A percentile compares a stretch with the other conserved stretches of the same genome.
These are phyloP conservation scores for Aspergillus oerlinghausenensis DNA, from an alignment of 2,329 filamentous ascomycete species.

Conservation along the genomic window DNA sequence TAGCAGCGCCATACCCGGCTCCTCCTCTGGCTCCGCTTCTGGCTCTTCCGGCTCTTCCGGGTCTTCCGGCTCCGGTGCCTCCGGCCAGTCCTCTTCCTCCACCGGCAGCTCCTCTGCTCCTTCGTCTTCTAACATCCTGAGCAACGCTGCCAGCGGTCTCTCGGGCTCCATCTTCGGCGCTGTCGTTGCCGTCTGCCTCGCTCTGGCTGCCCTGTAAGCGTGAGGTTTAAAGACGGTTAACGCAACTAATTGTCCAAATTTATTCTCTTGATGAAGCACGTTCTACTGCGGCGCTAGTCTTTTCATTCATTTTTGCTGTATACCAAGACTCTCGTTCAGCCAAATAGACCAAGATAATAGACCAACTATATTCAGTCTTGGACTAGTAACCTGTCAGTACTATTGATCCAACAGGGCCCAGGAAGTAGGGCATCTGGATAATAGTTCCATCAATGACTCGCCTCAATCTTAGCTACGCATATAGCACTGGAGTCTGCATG, in stretches of 20 bases:
- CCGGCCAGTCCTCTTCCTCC: conserved; percentile 1
- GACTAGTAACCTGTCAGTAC: neutral
- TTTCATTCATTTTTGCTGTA: neutral
- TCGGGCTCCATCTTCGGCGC: conserved; percentile 49
- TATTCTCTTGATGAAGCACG: neutral
- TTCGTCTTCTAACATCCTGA: conserved; percentile 6
- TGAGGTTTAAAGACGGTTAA: neutral
- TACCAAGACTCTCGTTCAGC: neutral
- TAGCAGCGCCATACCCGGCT: conserved; percentile 15
- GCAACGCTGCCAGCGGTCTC: conserved; percentile 9
- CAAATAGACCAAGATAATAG: neutral
- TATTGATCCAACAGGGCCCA: neutral
- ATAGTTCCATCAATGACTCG: neutral
- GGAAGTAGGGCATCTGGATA: neutral
- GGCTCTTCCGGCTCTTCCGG: conserved; percentile 6
- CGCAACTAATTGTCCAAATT: neutral
- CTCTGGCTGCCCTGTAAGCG: conserved; percentile 37
- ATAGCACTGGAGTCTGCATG: too few species aligned
- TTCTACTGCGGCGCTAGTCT: neutral
- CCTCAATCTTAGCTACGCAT: too few species aligned
- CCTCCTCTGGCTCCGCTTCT: conserved; percentile 21
- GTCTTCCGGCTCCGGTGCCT: conserved; percentile 1
- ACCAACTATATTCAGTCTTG: neutral
- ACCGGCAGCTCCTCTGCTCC: conserved; percentile 5
- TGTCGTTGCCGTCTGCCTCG: conserved; percentile 62